phyloP scores from a whole-genome alignment of 2,329 filamentous ascomycete species.

The Aspergillus felis region DNA sequence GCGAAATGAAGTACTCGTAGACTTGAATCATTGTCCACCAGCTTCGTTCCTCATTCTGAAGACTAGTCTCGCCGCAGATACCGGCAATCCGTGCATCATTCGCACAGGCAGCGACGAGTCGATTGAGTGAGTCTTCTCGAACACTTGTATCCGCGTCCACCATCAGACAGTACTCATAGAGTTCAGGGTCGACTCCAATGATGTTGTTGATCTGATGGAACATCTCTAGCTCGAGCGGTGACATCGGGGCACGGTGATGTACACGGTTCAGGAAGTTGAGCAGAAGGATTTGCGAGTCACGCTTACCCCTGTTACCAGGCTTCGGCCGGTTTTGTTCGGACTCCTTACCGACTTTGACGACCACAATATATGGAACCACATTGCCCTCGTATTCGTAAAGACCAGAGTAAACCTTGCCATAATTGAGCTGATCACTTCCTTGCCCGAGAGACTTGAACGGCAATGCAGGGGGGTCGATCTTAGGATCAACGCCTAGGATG shows the following conservation, averaged over 20 bases:
- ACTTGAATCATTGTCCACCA: conserved; percentile 99
- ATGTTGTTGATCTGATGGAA: conserved; percentile 99
- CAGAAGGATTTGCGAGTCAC: conserved; percentile 91
- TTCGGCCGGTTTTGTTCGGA: conserved; percentile 88
- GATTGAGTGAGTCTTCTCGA: conserved; percentile 84
- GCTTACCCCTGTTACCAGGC: conserved; percentile 96
- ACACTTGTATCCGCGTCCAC: conserved; percentile 97
- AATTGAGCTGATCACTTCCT: conserved; percentile 91
- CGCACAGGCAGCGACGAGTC: conserved; percentile 85
- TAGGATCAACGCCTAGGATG: conserved; percentile 94
- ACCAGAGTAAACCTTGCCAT: conserved; percentile 96
- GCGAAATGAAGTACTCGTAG: conserved; percentile 99
- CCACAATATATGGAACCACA: conserved; percentile 90
- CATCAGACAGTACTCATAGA: conserved; percentile 97
- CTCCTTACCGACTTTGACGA: conserved; percentile 97
- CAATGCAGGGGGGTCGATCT: conserved; percentile 88
- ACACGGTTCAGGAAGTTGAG: conserved; percentile 99
- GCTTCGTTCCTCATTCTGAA: conserved; percentile 90
- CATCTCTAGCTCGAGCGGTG: conserved; percentile 91
- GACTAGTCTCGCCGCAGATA: conserved; percentile 93
- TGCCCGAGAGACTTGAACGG: conserved; percentile 90
- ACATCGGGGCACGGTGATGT: conserved; percentile 91
- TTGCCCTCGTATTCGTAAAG: conserved; percentile 97
- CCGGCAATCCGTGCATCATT: conserved; percentile 95
- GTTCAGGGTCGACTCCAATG: conserved; percentile 93